These are phyloP conservation scores for Bisporella sp. DNA, from an alignment of 2,329 filamentous ascomycete genomes.

Conservation along the genomic window DNA sequence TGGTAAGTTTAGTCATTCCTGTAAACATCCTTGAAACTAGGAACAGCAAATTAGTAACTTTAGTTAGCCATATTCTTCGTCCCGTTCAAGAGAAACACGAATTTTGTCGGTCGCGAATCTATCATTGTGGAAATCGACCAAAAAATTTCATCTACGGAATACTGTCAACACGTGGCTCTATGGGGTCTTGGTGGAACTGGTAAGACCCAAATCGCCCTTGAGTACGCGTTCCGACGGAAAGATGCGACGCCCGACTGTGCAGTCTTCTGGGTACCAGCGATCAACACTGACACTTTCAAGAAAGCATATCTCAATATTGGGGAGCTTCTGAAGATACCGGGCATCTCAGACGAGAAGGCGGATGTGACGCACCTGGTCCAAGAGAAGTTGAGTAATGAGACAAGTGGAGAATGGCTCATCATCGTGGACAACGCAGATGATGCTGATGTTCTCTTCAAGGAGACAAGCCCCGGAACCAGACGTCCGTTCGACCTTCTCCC, in stretches of 20 bases:
- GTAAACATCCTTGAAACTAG: too few species aligned
- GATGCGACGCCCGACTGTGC: conserved; percentile 24
- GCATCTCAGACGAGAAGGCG: conserved; percentile 1
- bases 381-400: conserved; percentile 5
- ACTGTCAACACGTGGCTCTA: conserved; percentile 2
- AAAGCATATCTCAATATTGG: conserved; percentile 5
- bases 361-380: conserved; percentile 7
- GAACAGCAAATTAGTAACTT: too few species aligned
- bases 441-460: conserved; percentile 12
- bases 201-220: conserved; percentile 11
- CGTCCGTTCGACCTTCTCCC: conserved; percentile 1
- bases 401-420: conserved; percentile 30
- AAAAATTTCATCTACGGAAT: not conserved
- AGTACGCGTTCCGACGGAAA: conserved; percentile 3
- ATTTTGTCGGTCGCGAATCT: not conserved
- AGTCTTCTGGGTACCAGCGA: conserved; percentile 34
- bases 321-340: not conserved
- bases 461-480: not conserved
- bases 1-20: too few species aligned
- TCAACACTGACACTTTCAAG: conserved; percentile 11
- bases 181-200: conserved; percentile 9
- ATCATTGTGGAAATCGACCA: not conserved
- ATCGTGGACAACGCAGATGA: conserved; percentile 40
- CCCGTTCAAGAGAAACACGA: not conserved
- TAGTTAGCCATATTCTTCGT: not conserved